These are phyloP conservation scores for Pterocarpus santalinus DNA, from an alignment of 306 rosid genomes.

Conservation along the genomic window DNA sequence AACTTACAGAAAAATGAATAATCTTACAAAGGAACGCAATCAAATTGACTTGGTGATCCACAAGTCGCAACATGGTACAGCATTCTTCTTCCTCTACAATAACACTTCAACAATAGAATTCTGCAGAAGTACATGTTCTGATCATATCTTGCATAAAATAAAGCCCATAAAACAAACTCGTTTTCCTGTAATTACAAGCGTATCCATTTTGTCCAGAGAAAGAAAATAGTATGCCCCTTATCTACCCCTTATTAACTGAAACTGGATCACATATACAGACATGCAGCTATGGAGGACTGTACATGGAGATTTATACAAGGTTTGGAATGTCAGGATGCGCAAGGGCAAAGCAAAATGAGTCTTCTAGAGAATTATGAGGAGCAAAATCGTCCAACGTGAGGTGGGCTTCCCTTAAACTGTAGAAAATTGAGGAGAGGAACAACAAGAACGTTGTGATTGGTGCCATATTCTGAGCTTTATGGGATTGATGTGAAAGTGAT, in stretches of 20 bases:
- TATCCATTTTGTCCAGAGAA: no score
- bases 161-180: no score
- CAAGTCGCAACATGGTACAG: no score
- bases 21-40: no score
- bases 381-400: neutral
- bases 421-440: neutral
- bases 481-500: neutral
- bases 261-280: neutral
- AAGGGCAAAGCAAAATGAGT: neutral
- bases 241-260: neutral
- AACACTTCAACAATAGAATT: no score
- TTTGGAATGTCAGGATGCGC: slow-evolving; percentile 7
- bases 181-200: no score
- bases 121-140: no score
- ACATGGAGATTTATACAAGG: neutral
- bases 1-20: no score
- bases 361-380: neutral
- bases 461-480: neutral
- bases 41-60: no score
- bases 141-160: no score
- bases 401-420: neutral
- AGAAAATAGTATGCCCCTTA: neutral
- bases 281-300: no score
- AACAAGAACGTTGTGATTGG: slow-evolving; percentile 15
- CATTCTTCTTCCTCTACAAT: no score